A percentile compares a stretch with the other conserved stretches of the same genome.
Evolutionary conservation across 164 flowering plant genomes (phyloP).

Genomic region (Aristolochia fimbriata): DNA sequence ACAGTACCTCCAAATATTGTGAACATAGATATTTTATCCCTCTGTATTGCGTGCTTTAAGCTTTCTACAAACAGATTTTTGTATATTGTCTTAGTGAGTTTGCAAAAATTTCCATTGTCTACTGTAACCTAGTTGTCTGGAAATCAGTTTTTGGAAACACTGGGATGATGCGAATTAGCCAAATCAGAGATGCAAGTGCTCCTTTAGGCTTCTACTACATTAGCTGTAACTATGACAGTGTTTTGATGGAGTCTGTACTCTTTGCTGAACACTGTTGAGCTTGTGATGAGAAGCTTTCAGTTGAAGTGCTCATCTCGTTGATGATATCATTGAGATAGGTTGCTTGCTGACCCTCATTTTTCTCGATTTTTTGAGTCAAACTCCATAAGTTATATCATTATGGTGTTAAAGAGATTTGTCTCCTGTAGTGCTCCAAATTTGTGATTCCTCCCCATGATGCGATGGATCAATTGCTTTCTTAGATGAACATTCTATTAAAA

Average conservation of each 20-base stretch:
- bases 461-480: too few relatives aligned
- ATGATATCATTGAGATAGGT: conserved; percentile 21
- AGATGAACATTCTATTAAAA: too few relatives aligned
- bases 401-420: too few relatives aligned
- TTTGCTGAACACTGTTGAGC: conserved; percentile 10
- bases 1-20: too few relatives aligned
- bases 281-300: conserved; percentile 12
- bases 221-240: conserved; percentile 1
- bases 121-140: too few relatives aligned
- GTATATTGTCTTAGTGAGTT: neutral
- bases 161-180: conserved; percentile 24
- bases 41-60: neutral
- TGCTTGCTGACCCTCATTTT: conserved; percentile 10
- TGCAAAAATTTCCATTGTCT: neutral
- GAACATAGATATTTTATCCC: too few relatives aligned
- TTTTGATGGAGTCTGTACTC: conserved; percentile 8
- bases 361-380: too few relatives aligned
- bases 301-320: conserved; percentile 11
- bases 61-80: neutral
- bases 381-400: too few relatives aligned
- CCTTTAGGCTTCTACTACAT: conserved; percentile 12
- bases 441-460: too few relatives aligned
- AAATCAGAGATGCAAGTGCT: conserved; percentile 21
- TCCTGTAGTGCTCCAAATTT: too few relatives aligned
- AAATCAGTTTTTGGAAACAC: neutral